Conservation (phyloP, 2,329 filamentous ascomycete genomes). For the Penicillium capsulatum region DNA sequence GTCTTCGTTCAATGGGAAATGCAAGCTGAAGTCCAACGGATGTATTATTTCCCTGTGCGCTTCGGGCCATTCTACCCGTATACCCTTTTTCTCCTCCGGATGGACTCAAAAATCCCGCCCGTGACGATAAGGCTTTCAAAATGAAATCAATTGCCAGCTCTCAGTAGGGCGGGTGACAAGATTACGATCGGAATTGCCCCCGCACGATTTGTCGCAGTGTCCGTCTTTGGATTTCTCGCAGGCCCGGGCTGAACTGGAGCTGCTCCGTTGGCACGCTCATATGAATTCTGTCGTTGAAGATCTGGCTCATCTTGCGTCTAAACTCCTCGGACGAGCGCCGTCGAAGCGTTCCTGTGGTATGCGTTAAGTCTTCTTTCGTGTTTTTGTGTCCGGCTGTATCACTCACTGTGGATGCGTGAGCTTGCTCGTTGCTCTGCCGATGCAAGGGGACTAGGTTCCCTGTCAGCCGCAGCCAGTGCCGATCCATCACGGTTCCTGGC, state of each 20-base stretch:
- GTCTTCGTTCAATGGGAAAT: no score
- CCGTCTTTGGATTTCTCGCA: constrained; percentile 10
- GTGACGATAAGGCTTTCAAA: no score
- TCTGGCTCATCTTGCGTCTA: constrained; percentile 30
- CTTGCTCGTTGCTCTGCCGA: constrained; percentile 9
- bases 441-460: constrained; percentile 1
- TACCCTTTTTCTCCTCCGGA: no score
- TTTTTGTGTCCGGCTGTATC: not conserved
- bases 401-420: constrained; percentile 17
- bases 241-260: constrained; percentile 21
- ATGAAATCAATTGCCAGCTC: not conserved
- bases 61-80: no score
- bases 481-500: constrained; percentile 2
- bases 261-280: constrained; percentile 19
- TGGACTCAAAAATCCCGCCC: no score
- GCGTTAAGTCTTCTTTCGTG: not conserved
- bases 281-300: constrained; percentile 32
- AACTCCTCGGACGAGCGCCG: constrained; percentile 32
- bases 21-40: no score
- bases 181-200: constrained; percentile 12
- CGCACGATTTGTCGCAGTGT: constrained; percentile 14
- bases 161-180: not conserved
- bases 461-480: constrained; percentile 1
- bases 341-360: constrained; percentile 11
- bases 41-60: no score